phyloP scores from a whole-genome alignment of 129 eudicot species.

The Ambrosia trifida region DNA sequence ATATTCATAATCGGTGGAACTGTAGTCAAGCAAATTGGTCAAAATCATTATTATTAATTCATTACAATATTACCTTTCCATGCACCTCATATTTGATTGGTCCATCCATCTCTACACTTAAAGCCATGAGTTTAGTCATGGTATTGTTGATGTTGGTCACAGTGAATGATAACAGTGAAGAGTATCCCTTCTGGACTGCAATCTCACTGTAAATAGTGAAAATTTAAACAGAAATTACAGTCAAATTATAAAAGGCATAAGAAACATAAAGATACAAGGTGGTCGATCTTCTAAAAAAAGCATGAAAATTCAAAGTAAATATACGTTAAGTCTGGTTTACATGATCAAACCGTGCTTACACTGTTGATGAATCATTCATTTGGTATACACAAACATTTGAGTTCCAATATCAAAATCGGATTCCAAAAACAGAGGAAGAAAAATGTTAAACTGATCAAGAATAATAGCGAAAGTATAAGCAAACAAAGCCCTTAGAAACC shows the following conservation, averaged over 20 bases:
- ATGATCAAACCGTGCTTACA: too few species aligned
- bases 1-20: background rate
- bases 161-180: constrained; percentile 79
- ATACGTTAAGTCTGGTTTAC: too few species aligned
- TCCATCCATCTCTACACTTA: constrained; percentile 96
- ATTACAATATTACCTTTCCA: constrained; percentile 78
- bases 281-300: too few species aligned
- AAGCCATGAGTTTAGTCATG: constrained; percentile 71
- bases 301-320: too few species aligned
- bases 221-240: constrained; percentile 9
- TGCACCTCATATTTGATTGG: constrained; percentile 92
- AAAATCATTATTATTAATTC: background rate
- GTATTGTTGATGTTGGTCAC: constrained; percentile 76
- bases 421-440: background rate
- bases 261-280: too few species aligned
- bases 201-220: constrained; percentile 50
- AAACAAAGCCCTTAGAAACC: background rate
- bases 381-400: background rate
- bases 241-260: background rate
- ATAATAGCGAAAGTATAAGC: background rate
- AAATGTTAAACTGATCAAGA: background rate
- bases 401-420: constrained; percentile 7
- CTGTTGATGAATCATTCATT: too few species aligned
- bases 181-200: constrained; percentile 66
- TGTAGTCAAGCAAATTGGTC: background rate